Evolutionary conservation across 2,329 filamentous ascomycete species (phyloP), one percentile per base, ranked within the genome.

Genomic region (Emergomyces orientalis): DNA sequence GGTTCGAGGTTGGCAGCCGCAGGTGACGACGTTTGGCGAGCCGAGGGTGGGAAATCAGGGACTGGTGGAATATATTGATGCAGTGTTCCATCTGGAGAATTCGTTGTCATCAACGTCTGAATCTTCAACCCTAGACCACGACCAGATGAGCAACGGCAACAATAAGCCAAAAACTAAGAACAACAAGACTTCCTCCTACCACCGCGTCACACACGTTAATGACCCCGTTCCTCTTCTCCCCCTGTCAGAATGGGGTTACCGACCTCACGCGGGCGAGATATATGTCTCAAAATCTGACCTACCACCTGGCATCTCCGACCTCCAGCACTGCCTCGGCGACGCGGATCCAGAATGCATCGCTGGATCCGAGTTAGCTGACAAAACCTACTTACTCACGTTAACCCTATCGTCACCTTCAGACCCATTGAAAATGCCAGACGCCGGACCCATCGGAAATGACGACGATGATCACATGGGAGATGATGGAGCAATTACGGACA

Each of bases 161-260:
- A 25, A 19, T 11, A 55, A 63, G 64, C 45, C 49, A 57, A 37
- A 65, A 63, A 17, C 47, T 1, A 59, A 17, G 49, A 34, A 37
- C 51, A 34, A 56, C 62, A 65, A 57, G 69, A 71, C 63, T 64
- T 41, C 66, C 70, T 65, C 67, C 17, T 96, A 90, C 73, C 85
- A 89, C 64, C 85, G 93, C 19, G 84, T 97, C 13, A 97, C 94
- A 14, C 94, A 97, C 72, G 77, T 84, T 3, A 84, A 89, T 69
- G 94, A 99, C 71, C 94, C 94, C 0, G 88, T 97, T 0, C 94
- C 94, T 22, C 79, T 96, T 8, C 82, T 99, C 0, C 94, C 94
- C 0, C 81, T 95, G 2, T 80, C 82, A 2, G 90, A 96, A 79
- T 96, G 92, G 91, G 91, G 91, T 4, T 99, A 92, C 73, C 78